Conservation (phyloP, 805 yeast genomes). For the Kuraishia piskuri region DNA sequence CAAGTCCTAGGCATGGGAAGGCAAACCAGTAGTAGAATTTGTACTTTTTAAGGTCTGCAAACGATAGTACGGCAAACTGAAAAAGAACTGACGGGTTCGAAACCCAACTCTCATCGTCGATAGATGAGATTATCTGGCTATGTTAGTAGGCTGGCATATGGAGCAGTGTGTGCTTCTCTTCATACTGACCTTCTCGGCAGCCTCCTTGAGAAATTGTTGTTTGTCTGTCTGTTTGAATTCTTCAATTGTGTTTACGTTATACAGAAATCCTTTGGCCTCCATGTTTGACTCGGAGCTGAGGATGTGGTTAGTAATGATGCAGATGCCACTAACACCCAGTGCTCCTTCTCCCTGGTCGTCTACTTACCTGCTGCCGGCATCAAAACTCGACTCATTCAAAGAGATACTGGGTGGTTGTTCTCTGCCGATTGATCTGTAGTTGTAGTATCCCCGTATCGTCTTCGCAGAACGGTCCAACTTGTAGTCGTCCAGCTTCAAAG, state of each 20-base stretch:
- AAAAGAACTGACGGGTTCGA: constrained; percentile 31
- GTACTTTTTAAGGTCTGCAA: constrained; percentile 85
- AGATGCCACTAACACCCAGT: not conserved
- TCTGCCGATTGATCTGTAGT: constrained; percentile 18
- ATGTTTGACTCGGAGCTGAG: constrained; percentile 11
- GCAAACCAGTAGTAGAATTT: constrained; percentile 87
- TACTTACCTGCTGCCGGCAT: not conserved
- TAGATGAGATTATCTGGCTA: constrained; percentile 12
- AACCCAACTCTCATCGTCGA: constrained; percentile 25
- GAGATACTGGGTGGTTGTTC: constrained; percentile 22
- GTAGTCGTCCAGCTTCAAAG: constrained; percentile 62
- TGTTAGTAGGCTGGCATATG: not conserved
- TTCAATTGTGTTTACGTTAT: constrained; percentile 77
- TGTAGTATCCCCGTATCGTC: constrained; percentile 31
- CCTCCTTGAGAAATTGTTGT: constrained; percentile 36
- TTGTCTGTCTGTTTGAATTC: constrained; percentile 72
- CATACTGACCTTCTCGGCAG: constrained; percentile 22
- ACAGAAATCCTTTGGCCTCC: constrained; percentile 24
- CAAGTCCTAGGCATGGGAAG: constrained; percentile 54
- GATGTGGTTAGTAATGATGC: not conserved
- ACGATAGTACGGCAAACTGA: constrained; percentile 49
- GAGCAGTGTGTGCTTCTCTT: not conserved
- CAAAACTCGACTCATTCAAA: constrained; percentile 25
- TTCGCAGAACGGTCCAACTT: constrained; percentile 48
- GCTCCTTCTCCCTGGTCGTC: not conserved